Conservation (phyloP, 176 grass and related monocot species). For the Paspalum vaginatum region DNA sequence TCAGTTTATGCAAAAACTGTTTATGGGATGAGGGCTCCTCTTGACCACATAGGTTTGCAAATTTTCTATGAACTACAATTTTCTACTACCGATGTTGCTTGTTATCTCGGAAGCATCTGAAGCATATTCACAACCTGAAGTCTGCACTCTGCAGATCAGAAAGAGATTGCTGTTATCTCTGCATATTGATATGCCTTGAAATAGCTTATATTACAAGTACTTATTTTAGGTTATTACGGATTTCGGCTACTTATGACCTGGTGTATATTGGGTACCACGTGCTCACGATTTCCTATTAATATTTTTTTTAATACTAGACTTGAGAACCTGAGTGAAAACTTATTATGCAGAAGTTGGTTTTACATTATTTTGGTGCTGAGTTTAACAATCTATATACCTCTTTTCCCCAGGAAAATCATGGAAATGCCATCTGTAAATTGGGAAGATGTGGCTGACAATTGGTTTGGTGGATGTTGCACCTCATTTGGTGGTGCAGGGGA, state of each 20-base stretch:
- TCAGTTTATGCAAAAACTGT: background rate
- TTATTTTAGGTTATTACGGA: background rate
- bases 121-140: background rate
- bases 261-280: background rate
- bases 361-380: background rate
- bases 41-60: background rate
- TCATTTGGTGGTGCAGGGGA: conserved; percentile 81
- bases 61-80: background rate
- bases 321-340: conserved; percentile 7
- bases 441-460: conserved; percentile 93
- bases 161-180: background rate
- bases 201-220: background rate
- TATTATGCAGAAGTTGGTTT: background rate
- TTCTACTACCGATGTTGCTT: background rate
- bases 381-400: background rate
- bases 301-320: background rate
- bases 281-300: background rate
- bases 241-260: conserved; percentile 17
- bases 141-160: background rate
- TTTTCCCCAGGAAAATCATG: conserved; percentile 61
- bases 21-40: background rate
- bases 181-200: background rate
- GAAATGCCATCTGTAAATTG: conserved; percentile 92
- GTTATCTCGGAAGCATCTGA: background rate
- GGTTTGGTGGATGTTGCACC: conserved; percentile 94